These are phyloP conservation scores for Adansonia madagascariensis DNA, from an alignment of 441 rosid genomes.

Conservation along the genomic window DNA sequence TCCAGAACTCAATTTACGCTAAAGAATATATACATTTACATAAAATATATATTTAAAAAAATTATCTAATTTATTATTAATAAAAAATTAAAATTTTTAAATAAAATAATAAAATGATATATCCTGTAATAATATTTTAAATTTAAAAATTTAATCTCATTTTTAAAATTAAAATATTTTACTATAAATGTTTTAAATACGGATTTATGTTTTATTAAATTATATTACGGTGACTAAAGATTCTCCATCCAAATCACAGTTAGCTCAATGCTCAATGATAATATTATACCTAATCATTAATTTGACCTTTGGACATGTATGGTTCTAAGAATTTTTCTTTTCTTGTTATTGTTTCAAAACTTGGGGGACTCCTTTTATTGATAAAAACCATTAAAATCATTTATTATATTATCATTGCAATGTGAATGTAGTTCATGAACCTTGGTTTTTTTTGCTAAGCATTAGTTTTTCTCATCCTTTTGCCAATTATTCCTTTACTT, in stretches of 20 bases:
- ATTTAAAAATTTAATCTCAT: no score
- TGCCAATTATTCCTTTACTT: not conserved
- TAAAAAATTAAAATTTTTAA: no score
- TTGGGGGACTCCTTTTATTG: not conserved
- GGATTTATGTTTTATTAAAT: no score
- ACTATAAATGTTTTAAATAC: no score
- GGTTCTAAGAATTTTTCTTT: not conserved
- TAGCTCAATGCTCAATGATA: not conserved
- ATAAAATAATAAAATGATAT: no score
- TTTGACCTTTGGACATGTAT: not conserved
- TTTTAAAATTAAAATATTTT: no score
- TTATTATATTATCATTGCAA: not conserved
- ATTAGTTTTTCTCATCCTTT: not conserved
- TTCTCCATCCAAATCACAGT: not conserved
- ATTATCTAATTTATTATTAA: no score
- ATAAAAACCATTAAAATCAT: not conserved
- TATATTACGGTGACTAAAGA: not conserved
- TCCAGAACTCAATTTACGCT: not conserved
- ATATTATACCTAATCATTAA: not conserved
- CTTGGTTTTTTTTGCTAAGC: not conserved
- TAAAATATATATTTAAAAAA: no score
- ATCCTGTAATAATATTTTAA: no score
- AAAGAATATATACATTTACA: no score
- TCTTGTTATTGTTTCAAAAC: not conserved
- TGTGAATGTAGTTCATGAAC: not conserved